Conservation (phyloP, 2,329 filamentous ascomycete genomes). For the Colletotrichum sp. region DNA sequence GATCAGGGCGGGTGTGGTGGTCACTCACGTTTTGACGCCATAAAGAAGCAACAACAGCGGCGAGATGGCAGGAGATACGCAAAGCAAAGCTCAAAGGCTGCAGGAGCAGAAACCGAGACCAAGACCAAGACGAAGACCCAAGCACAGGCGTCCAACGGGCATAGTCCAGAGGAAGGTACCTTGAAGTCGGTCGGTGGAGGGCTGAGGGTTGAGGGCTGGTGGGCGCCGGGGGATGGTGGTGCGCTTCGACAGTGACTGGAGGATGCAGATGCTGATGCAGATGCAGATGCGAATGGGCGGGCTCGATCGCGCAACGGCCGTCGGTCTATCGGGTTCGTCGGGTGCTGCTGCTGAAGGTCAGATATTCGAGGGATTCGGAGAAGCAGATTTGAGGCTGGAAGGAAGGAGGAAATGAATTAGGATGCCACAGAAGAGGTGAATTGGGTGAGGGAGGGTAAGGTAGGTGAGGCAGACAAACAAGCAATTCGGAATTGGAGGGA, state of each 20-base stretch:
- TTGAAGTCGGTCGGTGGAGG: not conserved
- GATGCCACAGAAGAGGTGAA: not conserved
- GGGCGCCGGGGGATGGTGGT: not conserved
- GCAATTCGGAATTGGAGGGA: not conserved
- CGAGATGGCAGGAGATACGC: not conserved
- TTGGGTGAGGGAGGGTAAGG: not conserved
- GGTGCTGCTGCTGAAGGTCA: not conserved
- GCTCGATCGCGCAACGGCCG: not conserved
- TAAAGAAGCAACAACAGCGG: slow-evolving; percentile 19
- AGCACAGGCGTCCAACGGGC: slow-evolving; percentile 20
- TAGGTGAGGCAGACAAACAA: not conserved
- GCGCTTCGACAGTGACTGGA: not conserved
- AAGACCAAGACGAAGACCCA: not conserved
- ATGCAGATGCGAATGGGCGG: not conserved
- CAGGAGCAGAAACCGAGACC: not conserved
- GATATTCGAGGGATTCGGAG: not conserved
- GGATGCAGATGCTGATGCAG: not conserved
- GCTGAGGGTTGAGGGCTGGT: not conserved
- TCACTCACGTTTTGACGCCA: slow-evolving; percentile 25
- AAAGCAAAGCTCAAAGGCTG: not conserved
- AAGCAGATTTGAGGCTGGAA: not conserved
- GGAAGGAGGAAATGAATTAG: not conserved
- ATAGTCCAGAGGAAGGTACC: slow-evolving; percentile 2
- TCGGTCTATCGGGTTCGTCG: not conserved
- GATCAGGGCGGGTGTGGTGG: not conserved